Evolutionary conservation across 352 stramenopile species (phyloP).

Genomic region (Phytophthora niederhauseri): DNA sequence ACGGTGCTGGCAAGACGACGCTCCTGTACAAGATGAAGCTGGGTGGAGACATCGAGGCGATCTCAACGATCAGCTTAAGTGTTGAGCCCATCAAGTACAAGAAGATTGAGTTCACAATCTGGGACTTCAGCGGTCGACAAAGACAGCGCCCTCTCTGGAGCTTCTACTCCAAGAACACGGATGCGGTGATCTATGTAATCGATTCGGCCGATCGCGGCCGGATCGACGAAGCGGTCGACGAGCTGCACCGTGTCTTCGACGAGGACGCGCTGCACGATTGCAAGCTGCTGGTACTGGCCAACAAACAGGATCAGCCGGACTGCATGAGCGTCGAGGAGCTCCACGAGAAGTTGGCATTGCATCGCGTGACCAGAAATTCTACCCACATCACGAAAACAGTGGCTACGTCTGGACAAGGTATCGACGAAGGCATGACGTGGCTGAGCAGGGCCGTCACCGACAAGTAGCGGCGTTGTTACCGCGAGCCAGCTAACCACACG

Average conservation of each 20-base stretch:
- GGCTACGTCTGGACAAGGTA: constrained; percentile 38
- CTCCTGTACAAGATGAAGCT: constrained; percentile 92
- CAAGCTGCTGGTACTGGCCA: constrained; percentile 50
- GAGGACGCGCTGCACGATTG: constrained; percentile 41
- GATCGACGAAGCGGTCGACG: constrained; percentile 49
- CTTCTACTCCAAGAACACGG: constrained; percentile 69
- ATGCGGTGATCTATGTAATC: constrained; percentile 87
- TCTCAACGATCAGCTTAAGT: constrained; percentile 84
- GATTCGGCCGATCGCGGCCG: constrained; percentile 61
- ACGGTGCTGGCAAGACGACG: constrained; percentile 96
- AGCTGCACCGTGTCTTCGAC: constrained; percentile 53
- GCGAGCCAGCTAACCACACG: not conserved
- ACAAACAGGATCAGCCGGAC: constrained; percentile 48
- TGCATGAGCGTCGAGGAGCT: constrained; percentile 41
- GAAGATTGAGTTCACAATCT: constrained; percentile 76
- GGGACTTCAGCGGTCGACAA: constrained; percentile 80
- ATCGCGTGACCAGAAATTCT: constrained; percentile 39
- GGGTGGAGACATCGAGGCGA: constrained; percentile 58
- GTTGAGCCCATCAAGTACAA: constrained; percentile 75
- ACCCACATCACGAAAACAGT: constrained; percentile 37
- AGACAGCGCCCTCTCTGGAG: constrained; percentile 72
- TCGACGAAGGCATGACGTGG: constrained; percentile 56
- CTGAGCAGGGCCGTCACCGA: constrained; percentile 38
- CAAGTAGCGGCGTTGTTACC: constrained; percentile 17
- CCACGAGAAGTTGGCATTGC: constrained; percentile 33